phyloP scores from a whole-genome alignment of 345 rosid genomes.

The Erodium maritimum region DNA sequence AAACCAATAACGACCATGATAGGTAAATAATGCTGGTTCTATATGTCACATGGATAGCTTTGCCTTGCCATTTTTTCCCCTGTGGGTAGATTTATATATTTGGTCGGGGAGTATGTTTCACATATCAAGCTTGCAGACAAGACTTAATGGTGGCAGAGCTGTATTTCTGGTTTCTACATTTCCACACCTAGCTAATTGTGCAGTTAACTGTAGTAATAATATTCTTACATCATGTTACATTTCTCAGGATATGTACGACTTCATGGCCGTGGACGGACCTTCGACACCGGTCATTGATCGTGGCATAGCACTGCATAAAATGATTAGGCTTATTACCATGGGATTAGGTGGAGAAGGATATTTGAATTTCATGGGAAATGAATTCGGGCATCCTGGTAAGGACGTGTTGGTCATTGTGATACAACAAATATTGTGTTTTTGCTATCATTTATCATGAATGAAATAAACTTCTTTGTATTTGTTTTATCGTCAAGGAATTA shows the following conservation, averaged over 20 bases:
- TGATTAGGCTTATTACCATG: constrained; percentile 90
- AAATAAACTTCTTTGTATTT: not conserved
- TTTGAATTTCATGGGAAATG: constrained; percentile 98
- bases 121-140: no score
- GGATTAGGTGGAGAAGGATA: constrained; percentile 98
- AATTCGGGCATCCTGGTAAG: constrained; percentile 97
- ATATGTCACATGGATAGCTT: no score
- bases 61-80: no score
- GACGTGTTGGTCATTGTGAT: not conserved
- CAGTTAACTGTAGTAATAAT: not conserved
- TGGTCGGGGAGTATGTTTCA: no score
- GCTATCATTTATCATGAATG: not conserved
- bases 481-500: not conserved
- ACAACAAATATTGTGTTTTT: not conserved
- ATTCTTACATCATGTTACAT: not conserved
- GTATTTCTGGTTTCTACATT: no score
- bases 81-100: no score
- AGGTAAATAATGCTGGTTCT: no score
- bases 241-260: constrained; percentile 90
- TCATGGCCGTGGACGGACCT: constrained; percentile 81
- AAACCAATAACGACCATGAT: no score
- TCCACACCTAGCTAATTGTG: not conserved
- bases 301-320: constrained; percentile 93
- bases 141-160: not conserved
- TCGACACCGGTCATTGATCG: constrained; percentile 76